These are phyloP conservation scores for Paralagenidium karlingii DNA, from an alignment of 352 stramenopile genomes.

Conservation along the genomic window DNA sequence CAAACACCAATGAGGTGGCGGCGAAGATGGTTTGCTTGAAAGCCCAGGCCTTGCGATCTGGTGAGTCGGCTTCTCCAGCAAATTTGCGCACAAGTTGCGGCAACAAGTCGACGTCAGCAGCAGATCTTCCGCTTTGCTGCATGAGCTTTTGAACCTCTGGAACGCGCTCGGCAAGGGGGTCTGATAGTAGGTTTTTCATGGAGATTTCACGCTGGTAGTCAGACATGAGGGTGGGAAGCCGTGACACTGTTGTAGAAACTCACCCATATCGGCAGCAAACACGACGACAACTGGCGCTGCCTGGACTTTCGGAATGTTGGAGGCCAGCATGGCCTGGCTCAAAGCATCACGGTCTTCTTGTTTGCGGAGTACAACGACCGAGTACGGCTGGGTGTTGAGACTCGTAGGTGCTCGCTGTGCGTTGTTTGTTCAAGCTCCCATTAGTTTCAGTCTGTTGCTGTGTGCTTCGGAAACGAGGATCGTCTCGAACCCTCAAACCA, in stretches of 20 bases:
- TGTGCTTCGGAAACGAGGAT: too few relatives aligned
- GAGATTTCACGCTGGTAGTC: too few relatives aligned
- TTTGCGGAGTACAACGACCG: slow-evolving; percentile 63
- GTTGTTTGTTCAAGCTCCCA: too few relatives aligned
- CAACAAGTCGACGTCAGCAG: slow-evolving; percentile 50
- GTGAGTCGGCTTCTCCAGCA: slow-evolving; percentile 52
- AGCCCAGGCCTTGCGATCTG: slow-evolving; percentile 54
- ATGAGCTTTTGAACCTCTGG: slow-evolving; percentile 60
- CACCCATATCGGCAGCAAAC: slow-evolving; percentile 68
- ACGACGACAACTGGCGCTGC: slow-evolving; percentile 67
- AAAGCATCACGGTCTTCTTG: slow-evolving; percentile 53
- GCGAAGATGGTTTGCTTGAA: slow-evolving; percentile 76
- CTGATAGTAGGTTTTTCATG: too few relatives aligned
- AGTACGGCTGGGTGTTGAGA: slow-evolving; percentile 76
- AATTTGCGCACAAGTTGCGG: slow-evolving; percentile 55
- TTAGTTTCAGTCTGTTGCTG: too few relatives aligned
- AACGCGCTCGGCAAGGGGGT: slow-evolving; percentile 59
- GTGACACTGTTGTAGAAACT: too few relatives aligned
- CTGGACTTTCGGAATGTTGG: slow-evolving; percentile 58
- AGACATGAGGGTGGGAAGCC: too few relatives aligned
- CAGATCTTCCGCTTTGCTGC: slow-evolving; percentile 30
- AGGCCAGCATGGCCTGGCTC: slow-evolving; percentile 60
- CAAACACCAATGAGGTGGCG: slow-evolving; percentile 54
- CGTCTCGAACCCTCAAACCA: too few relatives aligned
- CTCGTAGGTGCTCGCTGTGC: slow-evolving; percentile 56